Base-by-base conservation (phyloP, 2,329 filamentous ascomycete genomes). In the Fonsecaea pedrosoi region DNA sequence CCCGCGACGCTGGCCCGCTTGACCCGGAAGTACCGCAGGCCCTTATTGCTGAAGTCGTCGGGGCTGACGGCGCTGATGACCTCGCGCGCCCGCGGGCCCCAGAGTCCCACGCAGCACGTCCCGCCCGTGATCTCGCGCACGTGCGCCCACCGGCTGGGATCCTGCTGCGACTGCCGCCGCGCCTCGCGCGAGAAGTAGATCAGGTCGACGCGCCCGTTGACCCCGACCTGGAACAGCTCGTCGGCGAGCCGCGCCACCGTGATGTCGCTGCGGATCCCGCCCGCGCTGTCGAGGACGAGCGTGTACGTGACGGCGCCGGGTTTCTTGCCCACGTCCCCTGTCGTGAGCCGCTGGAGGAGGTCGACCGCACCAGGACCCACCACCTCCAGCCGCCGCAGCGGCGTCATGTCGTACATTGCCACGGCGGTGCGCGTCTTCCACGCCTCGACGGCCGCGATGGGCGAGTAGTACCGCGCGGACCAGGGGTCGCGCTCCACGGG, bases 351-450 rank as follows among this genome's bases (percentile, higher is more conserved):
- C 65, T 88, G 83, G 4, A 89, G 77, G 3, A 89, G 72, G n/a
- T 82, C 75, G 0, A 82, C 77, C 1, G 86, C 84, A 0, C 87
- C 87, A 0, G 86, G 85, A 0, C 87, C 87, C 1, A 81, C 82
- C 0, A 89, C 78, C 64, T 88, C 84, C 2, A 89, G 78, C 1
- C 87, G 81, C 25, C 86, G 82, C 40, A 88, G 81, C 0, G 87
- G 83, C 1, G 86, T 88, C 81, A 89, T 83, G 69, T 89, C 87
- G 72, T 85, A 89, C 81, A 89, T 81, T 7, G 85, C 87, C 1
- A 84, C 86, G 0, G 85, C 83, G 4, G 86, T 87, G 1, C 87
- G 82, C 1, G 87, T 89, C 78, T 87, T 89, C 86, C 86, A 89
- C 0, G 87, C 87, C 73, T 89, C 87, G 0, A 79, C 86, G 0